Evolutionary conservation across 257 asterid species (phyloP).

Genomic region (Scutellaria barbata): DNA sequence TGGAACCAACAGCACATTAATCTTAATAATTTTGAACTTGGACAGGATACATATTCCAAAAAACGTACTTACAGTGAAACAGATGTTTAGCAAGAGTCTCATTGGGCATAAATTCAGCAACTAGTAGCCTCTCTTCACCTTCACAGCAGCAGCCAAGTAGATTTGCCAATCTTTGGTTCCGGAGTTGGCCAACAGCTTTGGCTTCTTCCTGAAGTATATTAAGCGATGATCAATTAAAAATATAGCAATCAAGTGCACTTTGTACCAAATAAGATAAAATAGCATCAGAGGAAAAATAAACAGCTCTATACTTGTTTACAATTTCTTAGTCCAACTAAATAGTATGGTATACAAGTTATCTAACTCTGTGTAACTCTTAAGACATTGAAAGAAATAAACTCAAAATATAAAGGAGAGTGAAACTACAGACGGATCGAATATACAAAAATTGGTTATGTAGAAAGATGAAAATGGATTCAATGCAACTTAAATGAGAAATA

Average conservation of each 20-base stretch:
- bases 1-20: neutral
- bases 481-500: neutral
- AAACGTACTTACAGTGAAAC: constrained; percentile 80
- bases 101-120: constrained; percentile 95
- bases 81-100: constrained; percentile 97
- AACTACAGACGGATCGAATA: neutral
- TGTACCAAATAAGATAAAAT: neutral
- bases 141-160: constrained; percentile 96
- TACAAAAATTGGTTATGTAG: too few relatives aligned
- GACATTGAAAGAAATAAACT: neutral
- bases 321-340: neutral
- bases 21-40: neutral
- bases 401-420: neutral
- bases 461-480: neutral
- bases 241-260: neutral
- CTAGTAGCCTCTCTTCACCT: constrained; percentile 93
- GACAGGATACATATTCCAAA: neutral
- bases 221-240: constrained; percentile 22
- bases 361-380: constrained; percentile 5
- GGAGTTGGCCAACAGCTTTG: constrained; percentile 85
- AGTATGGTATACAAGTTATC: neutral
- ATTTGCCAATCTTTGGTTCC: constrained; percentile 78
- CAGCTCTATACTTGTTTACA: neutral
- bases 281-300: constrained; percentile 13
- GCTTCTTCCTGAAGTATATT: constrained; percentile 81